Evolutionary conservation across 2,329 filamentous ascomycete species (phyloP), one percentile per base, ranked within the genome.

Genomic region (Colletotrichum destructivum): DNA sequence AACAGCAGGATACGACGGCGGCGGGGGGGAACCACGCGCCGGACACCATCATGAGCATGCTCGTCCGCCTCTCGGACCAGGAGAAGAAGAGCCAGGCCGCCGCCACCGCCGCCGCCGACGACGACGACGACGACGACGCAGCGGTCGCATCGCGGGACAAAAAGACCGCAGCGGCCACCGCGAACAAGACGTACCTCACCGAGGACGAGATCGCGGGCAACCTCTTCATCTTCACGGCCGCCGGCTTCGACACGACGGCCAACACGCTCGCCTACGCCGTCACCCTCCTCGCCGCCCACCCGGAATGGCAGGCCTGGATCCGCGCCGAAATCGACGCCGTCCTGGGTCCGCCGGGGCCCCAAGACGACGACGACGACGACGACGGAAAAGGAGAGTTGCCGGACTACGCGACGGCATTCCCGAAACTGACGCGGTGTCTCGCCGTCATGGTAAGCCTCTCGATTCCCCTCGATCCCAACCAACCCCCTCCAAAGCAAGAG

Each of bases 271-370:
- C 83, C 0, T 89, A 85, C 72, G 83, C 85, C 3, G 74, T 88
- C n/a, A 80, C 82, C 1, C 76, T 87, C 5, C 79, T 89, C 0
- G 82, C 85, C 1, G 76, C 81, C 1, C 78, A 87, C 69, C 85
- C 86, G 0, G 76, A 85, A 62, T 84, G 84, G 78, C 88, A 90
- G 76, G 81, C 82, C 3, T 89, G 88, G 87, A 75, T 89, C 4
- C 77, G 78, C 11, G 85, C 86, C 65, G 88, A 90, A 74, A 79
- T 88, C 46, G 78, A 83, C 56, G 26, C 69, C 26, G 54, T 74
- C 35, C 63, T 42, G 47, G 73, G 74, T 2, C 61, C 75, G 6
- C 66, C 72, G 7, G 75, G 77, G 4, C 60, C 71, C 4, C 78
- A 77, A 2, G 71, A 75, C 23, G 23, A 23, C 2, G 75, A 80